Base-by-base conservation (phyloP, 208 protist species). In the Trypanosoma lewisi region DNA sequence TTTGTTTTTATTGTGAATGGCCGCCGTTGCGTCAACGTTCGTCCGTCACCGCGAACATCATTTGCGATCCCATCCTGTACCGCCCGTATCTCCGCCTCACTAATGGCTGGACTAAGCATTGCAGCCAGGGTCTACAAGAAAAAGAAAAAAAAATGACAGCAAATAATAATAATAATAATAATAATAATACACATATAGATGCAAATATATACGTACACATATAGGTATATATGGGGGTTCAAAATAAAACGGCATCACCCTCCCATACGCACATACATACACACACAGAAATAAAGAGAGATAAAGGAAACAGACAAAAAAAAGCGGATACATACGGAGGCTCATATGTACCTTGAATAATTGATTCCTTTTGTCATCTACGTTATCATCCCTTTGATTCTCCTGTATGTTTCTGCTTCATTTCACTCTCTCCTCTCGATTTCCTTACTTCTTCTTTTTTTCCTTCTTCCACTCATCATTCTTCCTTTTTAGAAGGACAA, bases 21-120 rank as follows among this genome's bases (percentile, higher is more conserved):
- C 1, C 88, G 82, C 36, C 77, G 88, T 79, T 92, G 88, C 61
- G 91, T 73, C 39, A 91, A 81, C 4, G 80, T 81, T 33, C 88
- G 84, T 19, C 88, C 88, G 57, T 94, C 88, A 47, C 80, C 72
- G 19, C 88, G 82, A 8, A 88, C 70, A 55, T 89, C 83, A 54
- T 83, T 73, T 25, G 56, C 54, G 25, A 94, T 69, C 21, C 85
- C 80, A 39, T 90, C 85, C 50, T 92, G 88, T 31, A 94, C 80
- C 19, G 75, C 49, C 7, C 75, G 75, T 52, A 91, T 77, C 72
- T 94, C 84, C 21, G 81, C 69, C 36, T 78, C 72, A 60, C 85
- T 92, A 51, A 91, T 75, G 23, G 68, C 62, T 11, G 78, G 70
- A 16, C 50, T 37, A 60, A 64, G 30, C 61, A 66, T 67, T 65